Base-by-base conservation (phyloP, 768 basidiomycete species). In the Heimioporus sp. region DNA sequence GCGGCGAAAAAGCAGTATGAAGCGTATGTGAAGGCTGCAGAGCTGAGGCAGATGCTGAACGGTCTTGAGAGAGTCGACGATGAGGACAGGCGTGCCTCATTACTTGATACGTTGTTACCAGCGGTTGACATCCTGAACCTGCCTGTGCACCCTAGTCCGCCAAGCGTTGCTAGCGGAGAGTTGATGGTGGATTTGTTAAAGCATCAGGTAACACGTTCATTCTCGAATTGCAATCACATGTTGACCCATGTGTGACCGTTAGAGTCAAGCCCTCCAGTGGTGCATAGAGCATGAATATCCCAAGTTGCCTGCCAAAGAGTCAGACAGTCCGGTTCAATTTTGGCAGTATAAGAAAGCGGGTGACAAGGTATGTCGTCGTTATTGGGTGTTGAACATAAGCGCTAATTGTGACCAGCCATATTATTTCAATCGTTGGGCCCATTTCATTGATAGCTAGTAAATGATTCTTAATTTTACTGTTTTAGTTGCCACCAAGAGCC, bases 261-360 rank as follows among this genome's bases (percentile, higher is more conserved):
- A 93, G 91, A 83, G 73, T 45, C 91, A 94, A 81, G 92, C 84
- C 1, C 68, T 94, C 40, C 81, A 86, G 61, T 97, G 94, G 93
- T 90, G 90, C 59, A 76, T 95, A 28, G 79, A 83, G 15, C 81
- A 75, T 24, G 93, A 97, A 67, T 83, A 90, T 61, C 93, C 94
- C 0, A 67, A 69, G 36, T 69, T 94, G 12, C 94, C 93, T 2
- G 79, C 73, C 51, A 78, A 72, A 31, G 82, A 84, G 45, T 65
- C 67, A 0, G 92, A 93, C 52, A 79, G 76, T 34, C 86, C 91
- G 0, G 88, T 92, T 2, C 94, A 96, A 66, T 93, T 97, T 61
- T 97, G 93, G 94, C 85, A 91, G 61, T 67, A 85, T 28, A 79
- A 71, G 60, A 85, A 80, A 62, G 73, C 67, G 28, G 77, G 74